phyloP scores from a whole-genome alignment of 306 rosid species.

The Inga oerstediana region DNA sequence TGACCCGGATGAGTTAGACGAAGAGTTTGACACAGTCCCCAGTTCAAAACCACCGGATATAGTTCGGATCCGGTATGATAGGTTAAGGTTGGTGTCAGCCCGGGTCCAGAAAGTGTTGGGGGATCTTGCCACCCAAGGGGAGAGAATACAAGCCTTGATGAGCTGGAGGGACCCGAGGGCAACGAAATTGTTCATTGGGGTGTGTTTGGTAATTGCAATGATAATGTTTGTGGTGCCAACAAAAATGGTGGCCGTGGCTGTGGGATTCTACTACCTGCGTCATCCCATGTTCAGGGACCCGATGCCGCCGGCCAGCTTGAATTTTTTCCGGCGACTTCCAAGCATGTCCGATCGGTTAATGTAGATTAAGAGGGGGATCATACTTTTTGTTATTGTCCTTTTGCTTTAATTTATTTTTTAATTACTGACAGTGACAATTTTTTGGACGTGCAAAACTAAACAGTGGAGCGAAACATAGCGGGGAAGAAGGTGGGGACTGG shows the following conservation, averaged over 20 bases:
- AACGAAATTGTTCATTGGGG: slow-evolving; percentile 60
- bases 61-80: slow-evolving; percentile 69
- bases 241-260: slow-evolving; percentile 81
- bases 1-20: slow-evolving; percentile 86
- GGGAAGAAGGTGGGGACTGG: slow-evolving; percentile 8
- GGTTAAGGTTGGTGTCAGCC: slow-evolving; percentile 76
- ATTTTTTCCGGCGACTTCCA: slow-evolving; percentile 71
- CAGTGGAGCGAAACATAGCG: slow-evolving; percentile 22
- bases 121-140: slow-evolving; percentile 93
- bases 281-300: slow-evolving; percentile 60
- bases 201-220: slow-evolving; percentile 41
- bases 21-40: slow-evolving; percentile 89
- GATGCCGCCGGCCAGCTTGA: slow-evolving; percentile 52
- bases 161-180: slow-evolving; percentile 95
- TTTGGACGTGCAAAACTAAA: slow-evolving; percentile 35
- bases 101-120: slow-evolving; percentile 92
- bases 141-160: slow-evolving; percentile 85
- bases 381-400: background rate
- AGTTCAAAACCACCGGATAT: slow-evolving; percentile 79
- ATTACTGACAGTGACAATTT: slow-evolving; percentile 1
- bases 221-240: slow-evolving; percentile 47
- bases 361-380: slow-evolving; percentile 45
- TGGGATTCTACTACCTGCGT: slow-evolving; percentile 69
- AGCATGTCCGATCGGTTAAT: slow-evolving; percentile 85
- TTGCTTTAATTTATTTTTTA: background rate